Evolutionary conservation across 1,284 basidiomycete species (phyloP).

Genomic region (Trametes hirsuta): DNA sequence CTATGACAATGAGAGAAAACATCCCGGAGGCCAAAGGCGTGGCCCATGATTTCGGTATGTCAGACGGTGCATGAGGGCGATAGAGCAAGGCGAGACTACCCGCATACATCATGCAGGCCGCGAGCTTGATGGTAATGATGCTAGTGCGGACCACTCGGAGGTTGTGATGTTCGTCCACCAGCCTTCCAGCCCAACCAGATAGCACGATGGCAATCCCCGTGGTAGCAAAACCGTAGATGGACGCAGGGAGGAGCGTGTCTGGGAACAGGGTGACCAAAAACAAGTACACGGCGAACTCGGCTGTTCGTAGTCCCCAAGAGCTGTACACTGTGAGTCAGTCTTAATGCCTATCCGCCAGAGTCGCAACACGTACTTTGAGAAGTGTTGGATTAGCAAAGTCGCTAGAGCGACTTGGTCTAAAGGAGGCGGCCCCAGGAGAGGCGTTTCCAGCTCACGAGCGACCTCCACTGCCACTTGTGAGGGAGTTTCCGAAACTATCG

Average conservation of each 20-base stretch:
- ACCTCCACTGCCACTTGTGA: not conserved
- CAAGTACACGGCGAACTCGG: conserved; percentile 51
- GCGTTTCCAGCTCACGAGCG: not conserved
- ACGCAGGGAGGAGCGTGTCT: conserved; percentile 52
- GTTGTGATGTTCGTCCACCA: conserved; percentile 47
- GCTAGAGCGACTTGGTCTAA: conserved; percentile 24
- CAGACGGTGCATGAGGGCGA: not conserved
- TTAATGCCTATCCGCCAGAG: too few relatives aligned
- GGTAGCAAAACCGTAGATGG: conserved; percentile 50
- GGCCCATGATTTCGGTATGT: conserved; percentile 15
- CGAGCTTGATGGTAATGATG: conserved; percentile 49
- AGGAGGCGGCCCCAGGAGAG: not conserved
- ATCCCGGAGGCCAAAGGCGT: conserved; percentile 25
- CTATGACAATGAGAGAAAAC: conserved; percentile 44
- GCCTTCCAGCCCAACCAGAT: conserved; percentile 45
- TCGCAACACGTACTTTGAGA: conserved; percentile 20
- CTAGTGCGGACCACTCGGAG: conserved; percentile 45
- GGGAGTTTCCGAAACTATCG: too few relatives aligned
- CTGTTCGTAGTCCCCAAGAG: conserved; percentile 47
- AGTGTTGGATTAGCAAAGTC: conserved; percentile 26
- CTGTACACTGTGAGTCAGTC: conserved; percentile 23
- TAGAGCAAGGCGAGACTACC: conserved; percentile 39
- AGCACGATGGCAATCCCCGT: conserved; percentile 43
- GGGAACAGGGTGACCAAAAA: conserved; percentile 52
- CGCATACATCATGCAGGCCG: conserved; percentile 42